Base-by-base conservation (phyloP, 177 flowering plant genomes). In the Telopea speciosissima region DNA sequence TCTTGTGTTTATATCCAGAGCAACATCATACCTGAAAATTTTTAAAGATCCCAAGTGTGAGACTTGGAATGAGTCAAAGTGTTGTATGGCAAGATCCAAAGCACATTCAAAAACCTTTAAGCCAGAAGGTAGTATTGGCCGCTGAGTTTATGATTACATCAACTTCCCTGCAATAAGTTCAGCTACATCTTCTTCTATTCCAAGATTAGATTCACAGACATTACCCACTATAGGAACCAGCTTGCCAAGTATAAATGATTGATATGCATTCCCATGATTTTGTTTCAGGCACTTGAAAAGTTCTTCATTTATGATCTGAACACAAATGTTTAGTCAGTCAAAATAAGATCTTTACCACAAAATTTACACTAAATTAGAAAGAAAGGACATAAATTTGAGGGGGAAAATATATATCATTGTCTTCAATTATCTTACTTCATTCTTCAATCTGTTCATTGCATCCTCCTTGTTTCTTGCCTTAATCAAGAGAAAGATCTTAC, bases 41-140 rank as follows among this genome's bases (percentile, higher is more conserved):
- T 61, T 24, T 13, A 22, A 40, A 24, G 21, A 13, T 67, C 56
- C 23, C 44, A 25, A 8, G 12, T 56, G 45, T 24, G 25, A 25
- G 45, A 60, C 9, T 36, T 44, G 10, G 61, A 26, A 23, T 58
- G 45, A 45, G 33, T 59, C 26, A 14, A 24, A 25, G 16, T 49
- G 1, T 12, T 49, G 0, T 49, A 49, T 16, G 8, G 0, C 54
- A 49, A 26, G 22, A 42, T 12, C 3, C 24, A 8, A 36, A 66
- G 22, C 5, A 44, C 10, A 56, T 8, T 58, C 11, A 36, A 49
- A 44, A 13, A 81, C 99, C 99, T 93, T 78, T 92, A 97, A 72
- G 91, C 94, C n/a, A n/a, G 59, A 95, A 95, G 49, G 93, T 89
- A 45, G 99, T 95, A 78, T 83, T 93, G 11, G 97, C 97, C 3